phyloP scores from a whole-genome alignment of 352 stramenopile genomes.

The Phytophthora parvispora region DNA sequence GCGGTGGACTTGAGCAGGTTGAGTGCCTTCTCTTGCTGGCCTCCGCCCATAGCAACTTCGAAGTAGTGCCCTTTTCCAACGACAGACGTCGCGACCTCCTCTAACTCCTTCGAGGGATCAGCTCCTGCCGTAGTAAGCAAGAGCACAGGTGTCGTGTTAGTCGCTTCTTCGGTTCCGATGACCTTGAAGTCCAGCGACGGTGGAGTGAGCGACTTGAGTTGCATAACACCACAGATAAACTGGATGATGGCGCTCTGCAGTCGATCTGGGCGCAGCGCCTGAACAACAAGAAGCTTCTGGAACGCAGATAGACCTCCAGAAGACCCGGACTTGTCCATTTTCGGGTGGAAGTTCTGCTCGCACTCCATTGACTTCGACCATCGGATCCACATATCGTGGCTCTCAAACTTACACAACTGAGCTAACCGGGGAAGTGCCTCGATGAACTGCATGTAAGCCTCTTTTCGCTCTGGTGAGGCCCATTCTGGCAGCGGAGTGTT shows the following conservation, averaged over 20 bases:
- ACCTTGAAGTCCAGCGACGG: constrained; percentile 83
- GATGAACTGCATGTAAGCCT: constrained; percentile 83
- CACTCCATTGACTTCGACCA: constrained; percentile 93
- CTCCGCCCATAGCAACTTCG: constrained; percentile 96
- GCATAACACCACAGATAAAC: constrained; percentile 92
- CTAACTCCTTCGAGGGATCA: constrained; percentile 95
- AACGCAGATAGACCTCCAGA: constrained; percentile 83
- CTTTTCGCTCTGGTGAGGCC: constrained; percentile 87
- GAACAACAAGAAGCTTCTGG: constrained; percentile 94
- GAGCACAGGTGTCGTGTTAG: constrained; percentile 86
- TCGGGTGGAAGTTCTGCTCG: constrained; percentile 93
- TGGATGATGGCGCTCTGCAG: constrained; percentile 92
- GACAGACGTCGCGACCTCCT: constrained; percentile 89
- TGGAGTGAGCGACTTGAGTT: constrained; percentile 90
- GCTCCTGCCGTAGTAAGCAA: constrained; percentile 95
- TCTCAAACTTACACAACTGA: constrained; percentile 87
- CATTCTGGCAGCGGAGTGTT: constrained; percentile 66
- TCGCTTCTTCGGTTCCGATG: constrained; percentile 75
- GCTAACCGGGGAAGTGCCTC: constrained; percentile 79
- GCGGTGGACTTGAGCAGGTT: constrained; percentile 80
- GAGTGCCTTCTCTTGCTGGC: constrained; percentile 94
- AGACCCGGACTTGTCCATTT: constrained; percentile 73
- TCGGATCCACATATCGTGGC: constrained; percentile 87
- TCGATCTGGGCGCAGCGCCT: constrained; percentile 92
- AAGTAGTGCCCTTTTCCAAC: constrained; percentile 94